These are phyloP conservation scores for Colletotrichum caudatum DNA, from an alignment of 2,329 filamentous ascomycete species.

Conservation along the genomic window DNA sequence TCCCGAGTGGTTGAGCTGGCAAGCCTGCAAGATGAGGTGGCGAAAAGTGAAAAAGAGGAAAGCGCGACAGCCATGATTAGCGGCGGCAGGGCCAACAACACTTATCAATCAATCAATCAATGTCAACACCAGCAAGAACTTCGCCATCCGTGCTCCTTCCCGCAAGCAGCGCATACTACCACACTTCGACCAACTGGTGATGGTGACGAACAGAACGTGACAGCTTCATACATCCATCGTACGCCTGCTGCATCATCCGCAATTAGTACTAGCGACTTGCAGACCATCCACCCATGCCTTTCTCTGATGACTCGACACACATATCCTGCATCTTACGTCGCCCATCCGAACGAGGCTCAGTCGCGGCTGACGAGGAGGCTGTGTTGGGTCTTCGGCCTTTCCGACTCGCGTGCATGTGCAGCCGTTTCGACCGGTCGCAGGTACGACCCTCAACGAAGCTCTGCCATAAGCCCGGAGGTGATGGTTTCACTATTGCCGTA, in stretches of 20 bases:
- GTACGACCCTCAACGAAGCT: background rate
- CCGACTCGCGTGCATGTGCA: background rate
- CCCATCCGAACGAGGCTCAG: background rate
- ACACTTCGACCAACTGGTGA: background rate
- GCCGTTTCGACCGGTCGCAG: background rate
- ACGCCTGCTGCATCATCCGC: background rate
- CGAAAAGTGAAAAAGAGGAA: conserved; percentile 4
- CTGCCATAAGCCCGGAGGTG: background rate
- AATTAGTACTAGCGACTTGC: background rate
- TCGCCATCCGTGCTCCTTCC: background rate
- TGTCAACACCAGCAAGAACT: background rate
- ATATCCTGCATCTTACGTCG: background rate
- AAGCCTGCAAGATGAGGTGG: conserved; percentile 38
- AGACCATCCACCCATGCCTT: background rate
- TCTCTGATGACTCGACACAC: background rate
- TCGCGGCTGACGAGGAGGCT: background rate
- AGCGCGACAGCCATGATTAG: conserved; percentile 25
- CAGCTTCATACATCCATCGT: background rate
- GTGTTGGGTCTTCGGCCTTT: background rate
- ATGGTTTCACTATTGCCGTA: background rate
- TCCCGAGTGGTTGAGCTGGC: conserved; percentile 25
- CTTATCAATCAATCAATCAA: conserved; percentile 3
- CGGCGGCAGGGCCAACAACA: conserved; percentile 6
- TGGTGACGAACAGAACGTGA: background rate
- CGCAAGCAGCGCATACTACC: background rate